Base-by-base conservation (phyloP, 2,329 filamentous ascomycete species). In the Verticillium zaregamsianum region DNA sequence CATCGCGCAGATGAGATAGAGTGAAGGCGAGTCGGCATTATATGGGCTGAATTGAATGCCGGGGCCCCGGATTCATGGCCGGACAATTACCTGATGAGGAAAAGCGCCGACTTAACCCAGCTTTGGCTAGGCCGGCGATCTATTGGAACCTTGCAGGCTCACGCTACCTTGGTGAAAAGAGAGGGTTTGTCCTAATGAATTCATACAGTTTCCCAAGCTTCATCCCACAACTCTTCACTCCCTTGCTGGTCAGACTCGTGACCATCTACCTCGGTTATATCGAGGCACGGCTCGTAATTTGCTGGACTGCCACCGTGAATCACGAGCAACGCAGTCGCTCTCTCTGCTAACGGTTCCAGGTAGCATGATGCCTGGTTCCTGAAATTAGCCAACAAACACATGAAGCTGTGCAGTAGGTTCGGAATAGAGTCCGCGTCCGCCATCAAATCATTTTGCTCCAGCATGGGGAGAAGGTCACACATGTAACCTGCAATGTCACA, bases 401-500 rank as follows among this genome's bases (percentile, higher is more conserved):
- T 66, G 55, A 66, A 66, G 37, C 60, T 60, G 31, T 67, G 66
- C 11, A 68, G 55, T 45, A 65, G 49, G 39, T 55, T 62, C 33
- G 55, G 57, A 45, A 52, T 60, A 52, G 32, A 59, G 45, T 23
- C 57, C n/a, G 20, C 58, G 20, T 15, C 57, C 57, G 31, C 35
- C 45, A 52, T 61, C 58, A 58, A 23, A 11, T 58, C n/a, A 7
- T 25, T 23, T 37, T 37, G 56, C 8, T 37, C 32, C 35, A 40
- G 35, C 12, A 9, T 58, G 20, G 56, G 56, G 3, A 68, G 58
- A 3, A 66, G 49, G n/a, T 68, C 66, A 55, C 65, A 67, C n/a
- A 68, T 58, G 31, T 64, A 68, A 52, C 60, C 62, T 28, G 67
- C 67, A 25, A 65, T 63, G 35, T 67, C 67, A 7, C 61, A 66